Evolutionary conservation across 306 rosid species (phyloP).

Genomic region (Ochetophila trinervis): DNA sequence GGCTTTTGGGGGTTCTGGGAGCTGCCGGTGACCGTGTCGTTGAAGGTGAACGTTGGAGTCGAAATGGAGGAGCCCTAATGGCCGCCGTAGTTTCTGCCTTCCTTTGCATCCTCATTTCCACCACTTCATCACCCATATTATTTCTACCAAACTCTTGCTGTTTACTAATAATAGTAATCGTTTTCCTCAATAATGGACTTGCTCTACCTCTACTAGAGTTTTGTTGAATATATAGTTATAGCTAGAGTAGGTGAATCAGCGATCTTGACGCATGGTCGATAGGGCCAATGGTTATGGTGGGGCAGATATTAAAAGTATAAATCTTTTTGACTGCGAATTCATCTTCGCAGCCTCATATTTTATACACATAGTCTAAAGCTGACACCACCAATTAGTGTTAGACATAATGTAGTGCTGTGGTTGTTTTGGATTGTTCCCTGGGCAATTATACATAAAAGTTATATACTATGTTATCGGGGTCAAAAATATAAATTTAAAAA

Average conservation of each 20-base stretch:
- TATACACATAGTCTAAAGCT: neutral
- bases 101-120: slow-evolving; percentile 22
- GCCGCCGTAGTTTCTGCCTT: slow-evolving; percentile 4
- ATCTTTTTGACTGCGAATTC: slow-evolving; percentile 6
- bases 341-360: slow-evolving; percentile 5
- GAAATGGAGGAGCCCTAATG: slow-evolving; percentile 18
- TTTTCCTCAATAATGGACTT: neutral
- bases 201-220: too few relatives aligned
- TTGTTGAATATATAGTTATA: neutral
- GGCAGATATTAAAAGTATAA: neutral
- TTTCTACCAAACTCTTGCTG: neutral
- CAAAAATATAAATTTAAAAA: too few relatives aligned
- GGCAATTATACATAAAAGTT: too few relatives aligned
- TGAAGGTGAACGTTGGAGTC: slow-evolving; percentile 19
- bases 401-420: too few relatives aligned
- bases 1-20: slow-evolving; percentile 35
- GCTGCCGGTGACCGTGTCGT: slow-evolving; percentile 1
- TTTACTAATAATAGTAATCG: too few relatives aligned
- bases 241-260: neutral
- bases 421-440: neutral
- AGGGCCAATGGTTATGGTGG: neutral
- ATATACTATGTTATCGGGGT: too few relatives aligned
- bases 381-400: slow-evolving; percentile 10
- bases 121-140: slow-evolving; percentile 15
- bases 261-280: neutral